Conservation (phyloP, 2,329 filamentous ascomycete species). For the Lasiodiplodia hormozganensis region DNA sequence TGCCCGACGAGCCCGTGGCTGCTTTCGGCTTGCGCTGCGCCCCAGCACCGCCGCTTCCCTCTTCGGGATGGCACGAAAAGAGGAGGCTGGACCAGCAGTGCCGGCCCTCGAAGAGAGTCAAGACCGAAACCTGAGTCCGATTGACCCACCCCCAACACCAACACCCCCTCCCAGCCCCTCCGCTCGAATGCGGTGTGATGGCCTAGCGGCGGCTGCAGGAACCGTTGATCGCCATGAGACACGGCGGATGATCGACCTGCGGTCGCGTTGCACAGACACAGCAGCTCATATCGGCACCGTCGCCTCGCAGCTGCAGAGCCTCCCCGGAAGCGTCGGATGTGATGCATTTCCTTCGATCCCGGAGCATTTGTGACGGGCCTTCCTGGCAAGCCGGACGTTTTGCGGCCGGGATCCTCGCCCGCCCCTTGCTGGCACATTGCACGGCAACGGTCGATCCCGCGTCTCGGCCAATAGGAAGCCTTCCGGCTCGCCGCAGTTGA, state of each 20-base stretch:
- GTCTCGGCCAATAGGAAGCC: constrained; percentile 12
- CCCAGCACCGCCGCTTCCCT: not conserved
- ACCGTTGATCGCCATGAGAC: constrained; percentile 14
- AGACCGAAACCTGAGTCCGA: constrained; percentile 16
- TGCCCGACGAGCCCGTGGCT: constrained; percentile 15
- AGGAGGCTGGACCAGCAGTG: constrained; percentile 21
- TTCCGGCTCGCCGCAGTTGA: not conserved
- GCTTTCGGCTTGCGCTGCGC: constrained; percentile 5
- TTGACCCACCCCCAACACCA: not conserved
- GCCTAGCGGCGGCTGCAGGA: constrained; percentile 4
- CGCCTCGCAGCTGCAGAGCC: constrained; percentile 16
- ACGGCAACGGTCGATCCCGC: constrained; percentile 19
- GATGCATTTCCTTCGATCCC: not conserved
- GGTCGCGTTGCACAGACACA: not conserved
- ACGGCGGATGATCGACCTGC: constrained; percentile 21
- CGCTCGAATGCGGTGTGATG: constrained; percentile 2
- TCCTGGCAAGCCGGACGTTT: not conserved
- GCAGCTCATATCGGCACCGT: constrained; percentile 3
- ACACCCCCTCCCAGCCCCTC: constrained; percentile 4
- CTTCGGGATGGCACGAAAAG: constrained; percentile 21
- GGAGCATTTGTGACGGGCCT: not conserved
- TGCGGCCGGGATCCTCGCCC: not conserved
- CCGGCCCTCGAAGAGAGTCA: constrained; percentile 18
- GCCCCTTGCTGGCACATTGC: constrained; percentile 11
- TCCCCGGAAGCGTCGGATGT: constrained; percentile 9